These are phyloP conservation scores for Aspergillus viridinutans DNA, from an alignment of 2,329 filamentous ascomycete species.

Conservation along the genomic window DNA sequence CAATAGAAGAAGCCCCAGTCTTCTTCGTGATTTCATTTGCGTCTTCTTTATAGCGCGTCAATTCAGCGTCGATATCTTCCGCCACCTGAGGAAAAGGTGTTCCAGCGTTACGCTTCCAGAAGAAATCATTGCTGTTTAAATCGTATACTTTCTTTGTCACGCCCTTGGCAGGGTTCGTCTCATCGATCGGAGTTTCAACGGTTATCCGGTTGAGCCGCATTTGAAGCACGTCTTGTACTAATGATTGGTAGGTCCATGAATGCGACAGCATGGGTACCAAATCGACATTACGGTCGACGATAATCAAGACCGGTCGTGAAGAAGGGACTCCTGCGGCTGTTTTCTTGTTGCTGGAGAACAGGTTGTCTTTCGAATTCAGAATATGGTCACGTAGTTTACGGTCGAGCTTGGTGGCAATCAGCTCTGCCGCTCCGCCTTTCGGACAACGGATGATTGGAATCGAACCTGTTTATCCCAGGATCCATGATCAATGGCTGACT, in stretches of 20 bases:
- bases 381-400: slow-evolving; percentile 95
- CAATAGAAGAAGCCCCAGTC: slow-evolving; percentile 85
- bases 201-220: slow-evolving; percentile 92
- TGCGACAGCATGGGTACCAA: slow-evolving; percentile 98
- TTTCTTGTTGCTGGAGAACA: slow-evolving; percentile 70
- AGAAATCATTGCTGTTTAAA: slow-evolving; percentile 84
- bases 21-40: slow-evolving; percentile 92
- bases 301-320: slow-evolving; percentile 81
- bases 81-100: slow-evolving; percentile 93
- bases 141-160: slow-evolving; percentile 87
- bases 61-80: slow-evolving; percentile 89
- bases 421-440: slow-evolving; percentile 86
- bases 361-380: slow-evolving; percentile 94
- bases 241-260: slow-evolving; percentile 84
- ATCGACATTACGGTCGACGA: slow-evolving; percentile 93
- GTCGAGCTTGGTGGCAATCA: slow-evolving; percentile 90
- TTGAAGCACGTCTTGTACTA: slow-evolving; percentile 72
- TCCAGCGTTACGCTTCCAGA: slow-evolving; percentile 90
- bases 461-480: slow-evolving; percentile 54
- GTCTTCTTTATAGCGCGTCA: slow-evolving; percentile 93
- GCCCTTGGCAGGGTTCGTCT: slow-evolving; percentile 68
- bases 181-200: slow-evolving; percentile 77
- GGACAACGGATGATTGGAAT: slow-evolving; percentile 95
- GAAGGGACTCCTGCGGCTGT: slow-evolving; percentile 61
- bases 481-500: slow-evolving; percentile 6